A percentile compares a stretch with the other conserved stretches of the same genome.
Conservation (phyloP, 1,139 yeast species). For the Pichia sp. region DNA sequence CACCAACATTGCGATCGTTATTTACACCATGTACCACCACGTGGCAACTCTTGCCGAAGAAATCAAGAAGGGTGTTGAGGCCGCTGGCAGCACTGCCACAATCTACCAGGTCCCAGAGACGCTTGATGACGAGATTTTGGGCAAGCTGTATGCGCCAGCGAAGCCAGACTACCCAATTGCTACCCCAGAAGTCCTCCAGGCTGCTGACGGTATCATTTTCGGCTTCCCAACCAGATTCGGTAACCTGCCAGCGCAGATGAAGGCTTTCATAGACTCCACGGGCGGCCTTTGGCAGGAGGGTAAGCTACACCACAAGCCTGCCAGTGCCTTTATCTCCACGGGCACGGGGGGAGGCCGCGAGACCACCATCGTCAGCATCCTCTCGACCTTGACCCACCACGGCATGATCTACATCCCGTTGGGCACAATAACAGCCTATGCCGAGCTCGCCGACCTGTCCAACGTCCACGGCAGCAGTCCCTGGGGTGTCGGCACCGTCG, state of each 20-base stretch:
- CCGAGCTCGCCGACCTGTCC: slow-evolving; percentile 35
- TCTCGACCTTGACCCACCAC: slow-evolving; percentile 44
- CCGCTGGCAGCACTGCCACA: slow-evolving; percentile 37
- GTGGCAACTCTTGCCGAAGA: slow-evolving; percentile 40
- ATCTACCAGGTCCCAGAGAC: slow-evolving; percentile 51
- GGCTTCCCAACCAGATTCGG: slow-evolving; percentile 54
- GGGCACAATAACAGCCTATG: slow-evolving; percentile 41
- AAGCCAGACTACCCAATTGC: slow-evolving; percentile 41
- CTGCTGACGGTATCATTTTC: slow-evolving; percentile 46
- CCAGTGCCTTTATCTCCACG: slow-evolving; percentile 43
- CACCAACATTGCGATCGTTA: slow-evolving; percentile 34
- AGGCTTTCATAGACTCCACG: slow-evolving; percentile 42
- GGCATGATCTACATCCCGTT: slow-evolving; percentile 50
- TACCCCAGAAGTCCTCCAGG: slow-evolving; percentile 36
- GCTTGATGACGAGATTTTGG: slow-evolving; percentile 40
- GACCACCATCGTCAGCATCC: slow-evolving; percentile 37
- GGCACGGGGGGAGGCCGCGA: slow-evolving; percentile 50
- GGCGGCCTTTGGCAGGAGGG: slow-evolving; percentile 52
- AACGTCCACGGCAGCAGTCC: slow-evolving; percentile 47
- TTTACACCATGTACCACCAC: slow-evolving; percentile 50
- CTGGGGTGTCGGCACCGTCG: slow-evolving; percentile 49
- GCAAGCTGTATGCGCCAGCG: slow-evolving; percentile 41
- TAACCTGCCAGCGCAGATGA: slow-evolving; percentile 43
- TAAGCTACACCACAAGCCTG: slow-evolving; percentile 45
- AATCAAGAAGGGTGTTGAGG: slow-evolving; percentile 41